Evolutionary conservation across 768 basidiomycete species (phyloP).

Genomic region (Suillus variegatus): DNA sequence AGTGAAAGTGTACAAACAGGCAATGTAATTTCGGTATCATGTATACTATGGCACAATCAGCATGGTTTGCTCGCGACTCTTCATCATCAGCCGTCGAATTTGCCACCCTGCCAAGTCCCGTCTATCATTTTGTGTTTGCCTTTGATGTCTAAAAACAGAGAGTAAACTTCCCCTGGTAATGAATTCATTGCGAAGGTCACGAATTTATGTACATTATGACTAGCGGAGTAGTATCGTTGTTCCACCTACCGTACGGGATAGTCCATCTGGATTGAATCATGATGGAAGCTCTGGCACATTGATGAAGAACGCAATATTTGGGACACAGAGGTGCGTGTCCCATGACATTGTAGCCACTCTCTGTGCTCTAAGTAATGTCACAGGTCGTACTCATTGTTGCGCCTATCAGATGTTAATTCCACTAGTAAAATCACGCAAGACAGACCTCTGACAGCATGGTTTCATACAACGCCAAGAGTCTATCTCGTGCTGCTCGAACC

Average conservation of each 20-base stretch:
- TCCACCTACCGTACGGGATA: background rate
- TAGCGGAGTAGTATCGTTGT: background rate
- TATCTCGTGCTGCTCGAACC: too few relatives aligned
- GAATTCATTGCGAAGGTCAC: background rate
- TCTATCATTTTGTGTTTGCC: background rate
- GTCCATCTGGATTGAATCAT: background rate
- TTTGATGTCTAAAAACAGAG: background rate
- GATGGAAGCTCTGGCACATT: too few relatives aligned
- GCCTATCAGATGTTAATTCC: too few relatives aligned
- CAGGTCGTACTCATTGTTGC: too few relatives aligned
- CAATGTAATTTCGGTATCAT: conserved; percentile 75
- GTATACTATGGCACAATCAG: conserved; percentile 23
- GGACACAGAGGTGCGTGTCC: too few relatives aligned
- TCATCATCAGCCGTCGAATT: background rate
- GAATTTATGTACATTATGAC: background rate
- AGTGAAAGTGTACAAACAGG: background rate
- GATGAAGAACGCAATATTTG: too few relatives aligned
- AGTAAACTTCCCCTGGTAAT: background rate
- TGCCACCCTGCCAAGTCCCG: background rate
- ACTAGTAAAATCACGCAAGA: too few relatives aligned
- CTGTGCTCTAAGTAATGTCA: too few relatives aligned
- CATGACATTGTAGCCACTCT: too few relatives aligned
- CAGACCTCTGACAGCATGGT: too few relatives aligned
- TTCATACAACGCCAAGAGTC: too few relatives aligned
- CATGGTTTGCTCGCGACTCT: background rate